These are phyloP conservation scores for Tulasnella calospora DNA, from an alignment of 768 basidiomycete genomes.

Conservation along the genomic window DNA sequence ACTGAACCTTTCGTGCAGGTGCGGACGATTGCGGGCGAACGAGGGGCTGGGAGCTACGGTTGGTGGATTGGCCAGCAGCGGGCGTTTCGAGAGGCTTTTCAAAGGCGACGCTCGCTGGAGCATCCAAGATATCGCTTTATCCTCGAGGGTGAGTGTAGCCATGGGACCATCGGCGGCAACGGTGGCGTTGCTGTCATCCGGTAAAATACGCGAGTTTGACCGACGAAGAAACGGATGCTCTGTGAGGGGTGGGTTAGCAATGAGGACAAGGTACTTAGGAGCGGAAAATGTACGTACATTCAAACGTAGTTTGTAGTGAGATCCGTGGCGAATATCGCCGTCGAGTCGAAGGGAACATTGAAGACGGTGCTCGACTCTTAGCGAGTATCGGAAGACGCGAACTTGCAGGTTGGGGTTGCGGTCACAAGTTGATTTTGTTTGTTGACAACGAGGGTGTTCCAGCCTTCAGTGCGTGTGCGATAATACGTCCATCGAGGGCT, in stretches of 20 bases:
- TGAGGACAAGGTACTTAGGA: too few relatives aligned
- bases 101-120: slow-evolving; percentile 64
- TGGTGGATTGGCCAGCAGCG: background rate
- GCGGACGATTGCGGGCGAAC: background rate
- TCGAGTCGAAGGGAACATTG: slow-evolving; percentile 31
- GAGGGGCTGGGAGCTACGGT: background rate
- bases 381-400: slow-evolving; percentile 37
- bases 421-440: slow-evolving; percentile 36
- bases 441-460: slow-evolving; percentile 44
- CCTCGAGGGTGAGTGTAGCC: too few relatives aligned
- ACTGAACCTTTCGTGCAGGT: too few relatives aligned
- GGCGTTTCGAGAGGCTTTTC: too few relatives aligned
- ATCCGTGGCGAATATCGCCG: too few relatives aligned
- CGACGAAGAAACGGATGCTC: slow-evolving; percentile 77
- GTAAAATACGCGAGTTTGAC: slow-evolving; percentile 82
- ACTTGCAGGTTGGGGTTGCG: slow-evolving; percentile 35
- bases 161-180: slow-evolving; percentile 48
- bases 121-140: slow-evolving; percentile 65
- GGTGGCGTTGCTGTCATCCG: slow-evolving; percentile 97
- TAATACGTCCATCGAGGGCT: slow-evolving; percentile 84
- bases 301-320: too few relatives aligned
- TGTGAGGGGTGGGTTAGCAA: too few relatives aligned
- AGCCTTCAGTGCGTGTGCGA: slow-evolving; percentile 44
- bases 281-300: too few relatives aligned
- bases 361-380: slow-evolving; percentile 40